Base-by-base conservation (phyloP, 352 stramenopile species). In the Phytophthora cajani region DNA sequence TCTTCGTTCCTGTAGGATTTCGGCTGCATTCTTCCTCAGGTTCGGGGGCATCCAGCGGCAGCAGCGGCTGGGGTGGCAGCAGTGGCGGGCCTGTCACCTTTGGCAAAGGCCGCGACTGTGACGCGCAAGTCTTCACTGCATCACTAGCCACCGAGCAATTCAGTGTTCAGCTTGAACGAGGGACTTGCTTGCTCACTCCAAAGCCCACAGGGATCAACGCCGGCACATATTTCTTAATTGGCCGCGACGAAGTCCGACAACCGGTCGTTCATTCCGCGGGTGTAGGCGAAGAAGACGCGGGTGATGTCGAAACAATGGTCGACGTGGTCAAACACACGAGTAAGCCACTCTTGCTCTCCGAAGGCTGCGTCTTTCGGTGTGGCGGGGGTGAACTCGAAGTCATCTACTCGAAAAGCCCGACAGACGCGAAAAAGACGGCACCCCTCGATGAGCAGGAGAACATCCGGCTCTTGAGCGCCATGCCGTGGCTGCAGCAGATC, bases 311-410 rank as follows among this genome's bases (percentile, higher is more conserved):
- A 32, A 36, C 30, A 36, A 7, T 11, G 23, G 5, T 14, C 4
- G 85, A 93, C 25, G 42, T 89, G 44, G 74, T 93, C 32, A 82
- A 84, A 12, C 78, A 81, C 30, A 89, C 82, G 0, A 93, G 85
- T 75, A 91, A 92, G 30, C 82, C 85, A 23, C 61, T 93, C n/a
- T 80, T 92, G 64, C 74, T 92, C 4, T 79, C 81, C n/a, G 84
- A 90, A 71, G 81, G 78, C 21, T 89, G 79, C 23, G 74, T 93
- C 4, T 92, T 93, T 59, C 77, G 78, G 14, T 82, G 83, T 55
- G 85, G 84, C 27, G 84, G 78, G 38, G 79, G 64, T 3, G 85
- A 93, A 56, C 9, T 91, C 11, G 85, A 92, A 59, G 85, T 93
- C 25, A 78, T 87, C 11, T 89, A 77, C 30, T 74, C 87, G 19